A percentile compares a stretch with the other conserved stretches of the same genome.
These are phyloP conservation scores for Agarophyton chilense DNA, from an alignment of 23 red algal species.

Conservation along the genomic window DNA sequence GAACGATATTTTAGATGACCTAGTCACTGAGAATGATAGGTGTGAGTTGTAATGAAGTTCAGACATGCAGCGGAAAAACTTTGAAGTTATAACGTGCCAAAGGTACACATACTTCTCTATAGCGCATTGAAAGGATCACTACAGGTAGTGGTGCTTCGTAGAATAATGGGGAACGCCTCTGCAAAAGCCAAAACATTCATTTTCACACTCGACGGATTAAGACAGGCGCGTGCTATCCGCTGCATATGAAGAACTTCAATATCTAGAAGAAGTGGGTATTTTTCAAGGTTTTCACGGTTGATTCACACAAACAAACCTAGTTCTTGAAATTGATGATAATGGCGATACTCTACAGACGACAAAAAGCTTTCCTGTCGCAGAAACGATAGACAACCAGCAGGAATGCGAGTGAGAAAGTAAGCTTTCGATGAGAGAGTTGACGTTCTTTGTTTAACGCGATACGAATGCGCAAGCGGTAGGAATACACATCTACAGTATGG, in stretches of 20 bases:
- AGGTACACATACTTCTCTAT: background rate
- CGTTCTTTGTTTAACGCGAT: constrained; percentile 5
- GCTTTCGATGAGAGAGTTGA: background rate
- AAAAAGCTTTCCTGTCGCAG: background rate
- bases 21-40: too few relatives aligned
- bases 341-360: too few relatives aligned
- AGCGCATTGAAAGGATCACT: too few relatives aligned
- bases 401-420: background rate
- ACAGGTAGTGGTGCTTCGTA: background rate
- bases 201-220: background rate
- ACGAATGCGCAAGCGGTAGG: background rate
- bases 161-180: background rate
- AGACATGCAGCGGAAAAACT: too few relatives aligned
- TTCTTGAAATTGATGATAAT: background rate
- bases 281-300: background rate
- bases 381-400: background rate
- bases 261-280: background rate
- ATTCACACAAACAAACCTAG: background rate
- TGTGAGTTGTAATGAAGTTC: too few relatives aligned
- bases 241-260: background rate
- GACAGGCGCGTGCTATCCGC: background rate
- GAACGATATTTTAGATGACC: too few relatives aligned
- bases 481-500: constrained; percentile 26
- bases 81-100: background rate
- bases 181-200: background rate